phyloP scores from a whole-genome alignment of 768 basidiomycete genomes.

The Cyathus striatus region DNA sequence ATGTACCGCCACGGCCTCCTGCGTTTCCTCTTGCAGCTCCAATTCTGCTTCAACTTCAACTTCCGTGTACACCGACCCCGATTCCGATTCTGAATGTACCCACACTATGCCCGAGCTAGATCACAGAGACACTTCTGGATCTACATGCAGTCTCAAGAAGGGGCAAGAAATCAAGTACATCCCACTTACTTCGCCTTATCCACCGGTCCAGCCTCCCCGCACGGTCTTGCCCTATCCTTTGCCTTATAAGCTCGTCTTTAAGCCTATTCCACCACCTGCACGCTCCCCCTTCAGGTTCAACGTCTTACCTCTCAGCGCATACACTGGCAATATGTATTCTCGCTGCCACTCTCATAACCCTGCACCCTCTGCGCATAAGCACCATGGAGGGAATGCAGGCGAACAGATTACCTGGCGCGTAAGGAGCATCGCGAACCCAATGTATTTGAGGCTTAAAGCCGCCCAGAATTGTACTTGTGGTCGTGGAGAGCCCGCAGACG shows the following conservation, averaged over 20 bases:
- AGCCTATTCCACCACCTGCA: constrained; percentile 35
- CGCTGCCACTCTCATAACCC: not conserved
- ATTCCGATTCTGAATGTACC: not conserved
- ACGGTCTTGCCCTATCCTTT: constrained; percentile 24
- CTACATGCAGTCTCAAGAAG: too few species aligned
- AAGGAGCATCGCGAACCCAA: constrained; percentile 57
- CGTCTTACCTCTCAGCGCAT: constrained; percentile 14
- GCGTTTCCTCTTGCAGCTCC: not conserved
- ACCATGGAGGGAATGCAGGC: constrained; percentile 9
- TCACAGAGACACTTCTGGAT: too few species aligned
- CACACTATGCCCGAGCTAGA: not conserved
- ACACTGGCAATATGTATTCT: constrained; percentile 16
- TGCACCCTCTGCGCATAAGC: not conserved
- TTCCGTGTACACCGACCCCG: constrained; percentile 6
- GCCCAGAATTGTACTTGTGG: constrained; percentile 48
- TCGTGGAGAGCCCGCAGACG: constrained; percentile 42
- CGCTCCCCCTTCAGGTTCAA: constrained; percentile 34
- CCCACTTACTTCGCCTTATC: constrained; percentile 29
- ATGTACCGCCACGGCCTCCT: not conserved
- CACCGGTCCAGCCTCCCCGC: constrained; percentile 16
- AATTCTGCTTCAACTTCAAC: constrained; percentile 4
- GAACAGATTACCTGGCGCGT: constrained; percentile 38
- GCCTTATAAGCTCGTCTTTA: constrained; percentile 28
- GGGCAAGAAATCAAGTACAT: too few species aligned
- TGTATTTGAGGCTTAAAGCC: constrained; percentile 54